Base-by-base conservation (phyloP, 352 stramenopile genomes). In the Phytopythium delawarense region DNA sequence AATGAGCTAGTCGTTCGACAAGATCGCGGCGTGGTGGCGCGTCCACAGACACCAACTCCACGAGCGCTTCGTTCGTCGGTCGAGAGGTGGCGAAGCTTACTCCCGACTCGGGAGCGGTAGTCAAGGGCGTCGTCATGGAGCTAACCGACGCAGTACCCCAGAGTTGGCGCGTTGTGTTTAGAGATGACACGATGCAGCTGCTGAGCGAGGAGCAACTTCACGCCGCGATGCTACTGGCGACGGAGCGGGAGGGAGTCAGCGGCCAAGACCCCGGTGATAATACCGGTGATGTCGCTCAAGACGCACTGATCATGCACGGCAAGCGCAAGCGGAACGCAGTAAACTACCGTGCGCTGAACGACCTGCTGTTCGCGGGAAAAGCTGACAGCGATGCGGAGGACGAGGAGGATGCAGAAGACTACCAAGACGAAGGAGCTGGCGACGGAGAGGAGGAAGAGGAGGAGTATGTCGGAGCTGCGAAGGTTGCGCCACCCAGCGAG, bases 251-350 rank as follows among this genome's bases (percentile, higher is more conserved):
- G 20, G 30, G 63, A 32, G 54, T 35, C 1, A 57, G 39, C 6
- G 21, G 70, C 2, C 59, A 74, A 8, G 57, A 51, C 20, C 23
- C 62, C 30, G 58, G 34, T 35, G 57, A 62, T 4, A 57, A 50
- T 18, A 46, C 67, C 30, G 57, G 42, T 5, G 61, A 75, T 20
- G 69, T 59, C 9, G 59, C 69, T 5, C 69, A 87, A 60, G 32
- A 52, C 2, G 68, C 62, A 5, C 61, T 90, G 40, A 89, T 92
- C 59, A 35, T 92, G 5, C 67, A 72, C 23, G 80, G 84, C 51
- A 96, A 96, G 63, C 81, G 87, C 44, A 92, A 92, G 72, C 81
- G 87, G 20, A 88, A 71, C 18, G 69, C 76, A 3, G 87, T 96
- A 16, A 75, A 96, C 70, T 96, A 96, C 57, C 83, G 76, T n/a